A percentile compares a stretch with the other conserved stretches of the same genome.
Evolutionary conservation across 495 filamentous ascomycete genomes (phyloP).

Genomic region (Tuber melanosporum): DNA sequence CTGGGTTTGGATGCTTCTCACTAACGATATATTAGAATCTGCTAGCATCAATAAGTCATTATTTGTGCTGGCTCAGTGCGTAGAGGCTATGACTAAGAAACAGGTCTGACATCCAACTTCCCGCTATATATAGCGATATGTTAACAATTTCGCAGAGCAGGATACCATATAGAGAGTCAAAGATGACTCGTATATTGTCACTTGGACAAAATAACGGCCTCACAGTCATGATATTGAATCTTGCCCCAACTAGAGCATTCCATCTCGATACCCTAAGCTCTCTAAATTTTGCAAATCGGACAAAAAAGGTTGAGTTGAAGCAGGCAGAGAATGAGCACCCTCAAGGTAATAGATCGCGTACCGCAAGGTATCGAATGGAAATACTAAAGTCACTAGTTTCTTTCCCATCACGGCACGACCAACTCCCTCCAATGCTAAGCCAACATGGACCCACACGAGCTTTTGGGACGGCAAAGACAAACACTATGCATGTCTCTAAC

Average conservation of each 20-base stretch:
- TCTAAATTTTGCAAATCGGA: constrained; percentile 88
- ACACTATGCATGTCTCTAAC: constrained; percentile 11
- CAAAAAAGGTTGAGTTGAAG: constrained; percentile 91
- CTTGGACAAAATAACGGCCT: constrained; percentile 93
- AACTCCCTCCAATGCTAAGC: constrained; percentile 12
- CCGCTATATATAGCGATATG: constrained; percentile 9
- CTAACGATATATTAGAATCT: constrained; percentile 58
- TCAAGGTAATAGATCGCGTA: background rate
- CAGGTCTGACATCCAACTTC: constrained; percentile 33
- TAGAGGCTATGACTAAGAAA: constrained; percentile 83
- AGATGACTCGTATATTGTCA: constrained; percentile 93
- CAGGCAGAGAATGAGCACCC: constrained; percentile 59
- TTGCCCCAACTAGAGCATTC: constrained; percentile 73
- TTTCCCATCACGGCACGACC: constrained; percentile 26
- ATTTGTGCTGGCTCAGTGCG: constrained; percentile 90
- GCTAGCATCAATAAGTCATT: constrained; percentile 97
- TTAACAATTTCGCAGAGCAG: constrained; percentile 55
- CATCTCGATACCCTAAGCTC: constrained; percentile 87
- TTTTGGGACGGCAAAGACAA: constrained; percentile 34
- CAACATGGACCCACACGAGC: constrained; percentile 28
- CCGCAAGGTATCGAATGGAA: constrained; percentile 1
- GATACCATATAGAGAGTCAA: constrained; percentile 89
- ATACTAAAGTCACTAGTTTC: constrained; percentile 7
- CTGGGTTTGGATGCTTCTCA: background rate
- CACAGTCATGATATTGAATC: constrained; percentile 93